phyloP scores from a whole-genome alignment of 306 rosid genomes.

The Quercus wislizeni region DNA sequence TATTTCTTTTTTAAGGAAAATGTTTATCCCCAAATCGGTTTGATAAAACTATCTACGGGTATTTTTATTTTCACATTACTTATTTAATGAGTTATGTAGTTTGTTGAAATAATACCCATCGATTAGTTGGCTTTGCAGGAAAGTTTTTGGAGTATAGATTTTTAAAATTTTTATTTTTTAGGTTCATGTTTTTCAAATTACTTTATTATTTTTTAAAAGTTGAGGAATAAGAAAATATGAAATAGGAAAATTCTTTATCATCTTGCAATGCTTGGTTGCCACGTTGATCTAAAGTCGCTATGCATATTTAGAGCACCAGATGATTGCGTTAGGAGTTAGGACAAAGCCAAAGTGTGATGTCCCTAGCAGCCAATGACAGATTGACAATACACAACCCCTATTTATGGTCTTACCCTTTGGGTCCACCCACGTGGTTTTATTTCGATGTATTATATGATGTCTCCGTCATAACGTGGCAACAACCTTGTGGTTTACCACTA shows the following conservation, averaged over 20 bases:
- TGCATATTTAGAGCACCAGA: neutral
- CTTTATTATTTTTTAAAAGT: too few relatives aligned
- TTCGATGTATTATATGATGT: neutral
- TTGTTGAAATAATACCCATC: too few relatives aligned
- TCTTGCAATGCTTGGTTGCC: neutral
- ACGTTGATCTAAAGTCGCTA: neutral
- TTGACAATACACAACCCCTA: neutral
- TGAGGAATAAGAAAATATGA: too few relatives aligned
- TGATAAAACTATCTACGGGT: too few relatives aligned
- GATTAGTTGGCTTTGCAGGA: too few relatives aligned
- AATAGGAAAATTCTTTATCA: neutral
- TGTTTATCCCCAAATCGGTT: too few relatives aligned
- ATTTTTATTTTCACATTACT: too few relatives aligned
- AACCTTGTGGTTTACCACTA: neutral
- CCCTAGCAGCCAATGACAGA: neutral
- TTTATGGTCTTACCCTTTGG: neutral
- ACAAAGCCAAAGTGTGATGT: neutral
- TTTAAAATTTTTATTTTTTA: too few relatives aligned
- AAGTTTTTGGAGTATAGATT: too few relatives aligned
- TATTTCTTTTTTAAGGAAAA: too few relatives aligned
- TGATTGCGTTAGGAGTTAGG: neutral
- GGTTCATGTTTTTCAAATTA: too few relatives aligned
- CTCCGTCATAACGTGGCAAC: conserved; percentile 14
- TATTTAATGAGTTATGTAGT: too few relatives aligned
- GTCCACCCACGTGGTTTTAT: conserved; percentile 7